A percentile compares a stretch with the other conserved stretches of the same genome.
phyloP scores from a whole-genome alignment of 2,329 filamentous ascomycete genomes.

The Tolypocladium endophyticum region DNA sequence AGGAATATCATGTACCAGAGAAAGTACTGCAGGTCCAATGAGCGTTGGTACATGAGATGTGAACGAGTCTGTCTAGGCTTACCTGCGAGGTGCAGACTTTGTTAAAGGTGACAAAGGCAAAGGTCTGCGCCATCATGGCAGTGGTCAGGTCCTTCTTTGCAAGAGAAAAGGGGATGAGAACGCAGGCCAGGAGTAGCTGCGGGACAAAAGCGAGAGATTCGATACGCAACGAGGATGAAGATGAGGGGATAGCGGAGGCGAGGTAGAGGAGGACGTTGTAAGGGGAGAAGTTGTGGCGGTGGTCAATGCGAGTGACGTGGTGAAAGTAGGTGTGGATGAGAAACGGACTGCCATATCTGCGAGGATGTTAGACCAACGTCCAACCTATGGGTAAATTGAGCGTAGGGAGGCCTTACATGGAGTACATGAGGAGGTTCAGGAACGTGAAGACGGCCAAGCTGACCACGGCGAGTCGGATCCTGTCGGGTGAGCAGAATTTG shows the following conservation, averaged over 20 bases:
- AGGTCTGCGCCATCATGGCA: conserved; percentile 89
- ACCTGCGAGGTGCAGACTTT: conserved; percentile 98
- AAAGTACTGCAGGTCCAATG: conserved; percentile 59
- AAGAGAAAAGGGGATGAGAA: conserved; percentile 64
- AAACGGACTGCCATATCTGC: conserved; percentile 69
- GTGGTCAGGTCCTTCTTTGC: conserved; percentile 73
- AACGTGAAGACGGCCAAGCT: conserved; percentile 64
- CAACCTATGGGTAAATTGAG: background rate
- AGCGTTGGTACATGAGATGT: background rate
- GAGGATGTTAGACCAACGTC: conserved; percentile 2
- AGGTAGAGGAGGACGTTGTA: conserved; percentile 91
- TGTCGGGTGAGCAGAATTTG: conserved; percentile 39
- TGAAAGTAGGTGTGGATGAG: conserved; percentile 86
- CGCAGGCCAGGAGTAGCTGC: conserved; percentile 68
- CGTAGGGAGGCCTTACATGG: conserved; percentile 38
- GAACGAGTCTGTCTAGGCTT: conserved; percentile 17
- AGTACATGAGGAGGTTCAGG: conserved; percentile 73
- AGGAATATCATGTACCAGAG: conserved; percentile 95
- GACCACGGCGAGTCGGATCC: conserved; percentile 47
- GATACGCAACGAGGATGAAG: conserved; percentile 33
- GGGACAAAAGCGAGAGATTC: conserved; percentile 84
- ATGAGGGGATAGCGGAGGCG: conserved; percentile 51
- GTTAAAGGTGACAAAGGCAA: conserved; percentile 95
- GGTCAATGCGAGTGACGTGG: conserved; percentile 85
- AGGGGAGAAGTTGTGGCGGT: conserved; percentile 95